These are phyloP conservation scores for Neofusicoccum laricinum DNA, from an alignment of 2,329 filamentous ascomycete species.

Conservation along the genomic window DNA sequence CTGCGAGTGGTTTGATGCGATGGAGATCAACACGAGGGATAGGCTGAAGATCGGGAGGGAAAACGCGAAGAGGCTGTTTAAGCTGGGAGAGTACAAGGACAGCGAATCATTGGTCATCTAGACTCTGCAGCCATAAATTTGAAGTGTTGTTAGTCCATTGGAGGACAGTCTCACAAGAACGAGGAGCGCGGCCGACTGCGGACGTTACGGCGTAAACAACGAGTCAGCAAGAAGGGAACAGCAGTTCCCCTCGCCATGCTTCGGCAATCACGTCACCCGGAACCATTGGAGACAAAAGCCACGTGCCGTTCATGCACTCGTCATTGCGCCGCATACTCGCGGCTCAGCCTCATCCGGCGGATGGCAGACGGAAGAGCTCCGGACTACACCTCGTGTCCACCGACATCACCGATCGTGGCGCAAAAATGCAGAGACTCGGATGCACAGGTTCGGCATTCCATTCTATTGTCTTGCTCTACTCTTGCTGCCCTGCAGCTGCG, in stretches of 20 bases:
- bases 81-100: conserved; percentile 24
- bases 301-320: no score
- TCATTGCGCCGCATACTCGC: neutral
- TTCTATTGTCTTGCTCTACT: neutral
- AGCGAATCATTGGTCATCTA: conserved; percentile 18
- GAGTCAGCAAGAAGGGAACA: no score
- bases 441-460: neutral
- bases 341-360: neutral
- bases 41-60: conserved; percentile 44
- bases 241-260: no score
- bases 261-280: no score
- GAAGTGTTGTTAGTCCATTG: no score
- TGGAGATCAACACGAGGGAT: neutral
- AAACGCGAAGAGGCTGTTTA: conserved; percentile 46
- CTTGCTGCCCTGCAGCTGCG: neutral
- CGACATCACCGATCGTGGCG: neutral
- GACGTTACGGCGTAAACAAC: no score
- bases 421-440: neutral
- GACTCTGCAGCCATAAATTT: neutral
- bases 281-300: no score
- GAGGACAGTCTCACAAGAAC: no score
- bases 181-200: no score
- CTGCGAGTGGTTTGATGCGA: conserved; percentile 28
- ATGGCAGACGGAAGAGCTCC: neutral
- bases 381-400: neutral